phyloP scores from a whole-genome alignment of 225 moss, liverwort and hornwort genomes.

The Climacium dendroides region DNA sequence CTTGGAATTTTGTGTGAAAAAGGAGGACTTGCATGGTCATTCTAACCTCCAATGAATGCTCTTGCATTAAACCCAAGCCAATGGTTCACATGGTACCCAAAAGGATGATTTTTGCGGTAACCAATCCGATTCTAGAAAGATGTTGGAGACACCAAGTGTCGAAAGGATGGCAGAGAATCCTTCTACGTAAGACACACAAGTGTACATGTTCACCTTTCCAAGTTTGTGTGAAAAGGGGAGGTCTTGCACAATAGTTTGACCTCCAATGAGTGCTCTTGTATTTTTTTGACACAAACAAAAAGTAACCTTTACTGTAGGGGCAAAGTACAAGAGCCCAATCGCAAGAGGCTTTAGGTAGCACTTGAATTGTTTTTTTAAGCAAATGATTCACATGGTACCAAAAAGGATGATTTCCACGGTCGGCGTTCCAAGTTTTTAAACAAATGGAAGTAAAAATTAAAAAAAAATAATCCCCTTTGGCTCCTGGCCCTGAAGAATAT shows the following conservation, averaged over 20 bases:
- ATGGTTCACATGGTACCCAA: too few species aligned
- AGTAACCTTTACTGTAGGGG: too few species aligned
- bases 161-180: background rate
- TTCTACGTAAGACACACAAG: background rate
- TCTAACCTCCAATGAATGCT: background rate
- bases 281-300: too few species aligned
- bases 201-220: accelerated
- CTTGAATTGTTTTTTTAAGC: background rate
- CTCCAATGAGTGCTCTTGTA: background rate
- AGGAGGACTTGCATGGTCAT: background rate
- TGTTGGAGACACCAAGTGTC: accelerated
- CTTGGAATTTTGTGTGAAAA: background rate
- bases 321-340: too few species aligned
- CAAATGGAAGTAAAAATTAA: too few species aligned
- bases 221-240: background rate
- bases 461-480: background rate
- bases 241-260: background rate
- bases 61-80: too few species aligned
- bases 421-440: background rate
- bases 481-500: background rate
- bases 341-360: too few species aligned
- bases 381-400: background rate
- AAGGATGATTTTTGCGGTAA: too few species aligned
- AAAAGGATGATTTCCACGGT: background rate
- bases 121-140: too few species aligned